phyloP scores from a whole-genome alignment of 164 flowering plant genomes.

The Annona cherimola region DNA sequence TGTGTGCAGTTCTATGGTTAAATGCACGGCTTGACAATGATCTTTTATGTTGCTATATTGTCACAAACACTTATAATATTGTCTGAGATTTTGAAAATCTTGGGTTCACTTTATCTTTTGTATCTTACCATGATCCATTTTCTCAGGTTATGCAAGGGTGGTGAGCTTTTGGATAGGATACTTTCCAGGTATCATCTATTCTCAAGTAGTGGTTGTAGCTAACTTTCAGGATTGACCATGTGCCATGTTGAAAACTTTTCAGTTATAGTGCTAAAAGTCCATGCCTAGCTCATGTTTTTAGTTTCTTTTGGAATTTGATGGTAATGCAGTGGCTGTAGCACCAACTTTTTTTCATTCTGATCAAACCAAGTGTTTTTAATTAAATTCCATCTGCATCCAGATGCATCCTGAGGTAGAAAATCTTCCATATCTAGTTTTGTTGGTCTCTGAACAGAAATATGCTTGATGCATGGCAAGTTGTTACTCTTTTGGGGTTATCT shows the following conservation, averaged over 20 bases:
- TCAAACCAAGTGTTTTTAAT: too few relatives aligned
- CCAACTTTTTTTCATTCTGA: not conserved
- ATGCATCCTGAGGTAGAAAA: not conserved
- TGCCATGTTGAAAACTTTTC: too few relatives aligned
- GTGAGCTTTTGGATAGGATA: slow-evolving; percentile 81
- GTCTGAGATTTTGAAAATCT: not conserved
- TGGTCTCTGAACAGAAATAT: not conserved
- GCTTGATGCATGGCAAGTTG: not conserved
- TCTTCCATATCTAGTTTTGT: not conserved
- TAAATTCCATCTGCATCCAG: not conserved
- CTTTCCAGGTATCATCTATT: slow-evolving; percentile 57
- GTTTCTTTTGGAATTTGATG: not conserved
- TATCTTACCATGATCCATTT: not conserved
- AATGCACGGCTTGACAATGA: too few relatives aligned
- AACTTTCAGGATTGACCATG: not conserved
- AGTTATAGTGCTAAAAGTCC: too few relatives aligned
- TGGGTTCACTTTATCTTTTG: not conserved
- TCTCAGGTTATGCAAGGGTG: slow-evolving; percentile 84
- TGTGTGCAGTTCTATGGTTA: too few relatives aligned
- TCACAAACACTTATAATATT: not conserved
- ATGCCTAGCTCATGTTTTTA: too few relatives aligned
- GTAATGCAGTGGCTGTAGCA: not conserved
- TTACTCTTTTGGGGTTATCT: not conserved
- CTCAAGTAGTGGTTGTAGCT: not conserved
- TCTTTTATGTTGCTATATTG: too few relatives aligned